phyloP scores from a whole-genome alignment of 306 rosid species.

The Trifolium pratense region DNA sequence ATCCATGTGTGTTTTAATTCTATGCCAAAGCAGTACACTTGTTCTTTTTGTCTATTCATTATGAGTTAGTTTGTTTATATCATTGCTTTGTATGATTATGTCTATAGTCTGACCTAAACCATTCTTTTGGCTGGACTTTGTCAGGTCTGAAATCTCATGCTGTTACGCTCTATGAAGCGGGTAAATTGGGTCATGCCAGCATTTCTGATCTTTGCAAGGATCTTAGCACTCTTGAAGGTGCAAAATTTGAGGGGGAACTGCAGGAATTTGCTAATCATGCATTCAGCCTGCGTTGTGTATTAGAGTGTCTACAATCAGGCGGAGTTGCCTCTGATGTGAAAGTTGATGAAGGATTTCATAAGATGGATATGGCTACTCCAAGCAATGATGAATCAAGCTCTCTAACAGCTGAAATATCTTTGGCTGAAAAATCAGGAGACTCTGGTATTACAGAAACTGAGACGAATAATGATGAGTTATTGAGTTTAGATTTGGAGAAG shows the following conservation, averaged over 20 bases:
- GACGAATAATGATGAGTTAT: conserved; percentile 45
- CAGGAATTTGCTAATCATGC: conserved; percentile 99
- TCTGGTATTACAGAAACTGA: conserved; percentile 42
- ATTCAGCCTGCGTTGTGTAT: conserved; percentile 88
- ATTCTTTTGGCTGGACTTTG: conserved; percentile 31
- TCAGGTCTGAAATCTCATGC: conserved; percentile 99
- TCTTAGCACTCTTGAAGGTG: conserved; percentile 86
- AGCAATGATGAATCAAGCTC: conserved; percentile 53
- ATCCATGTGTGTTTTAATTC: conserved; percentile 13
- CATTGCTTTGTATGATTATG: conserved; percentile 6
- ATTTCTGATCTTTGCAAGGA: conserved; percentile 95
- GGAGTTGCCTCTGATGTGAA: conserved; percentile 68
- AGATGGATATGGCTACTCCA: conserved; percentile 50
- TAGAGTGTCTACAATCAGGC: conserved; percentile 91
- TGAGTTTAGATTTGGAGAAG: conserved; percentile 45
- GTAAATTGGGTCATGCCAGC: conserved; percentile 89
- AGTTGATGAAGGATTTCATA: conserved; percentile 55
- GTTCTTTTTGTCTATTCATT: conserved; percentile 22
- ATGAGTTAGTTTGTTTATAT: background rate
- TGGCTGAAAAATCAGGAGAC: conserved; percentile 50
- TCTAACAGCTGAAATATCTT: conserved; percentile 53
- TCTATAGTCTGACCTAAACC: conserved; percentile 33
- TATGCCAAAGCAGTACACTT: conserved; percentile 15
- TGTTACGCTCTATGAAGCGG: conserved; percentile 96
- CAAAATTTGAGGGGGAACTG: conserved; percentile 95